These are phyloP conservation scores for Cordyceps cateniannulata DNA, from an alignment of 2,329 filamentous ascomycete genomes.

Conservation along the genomic window DNA sequence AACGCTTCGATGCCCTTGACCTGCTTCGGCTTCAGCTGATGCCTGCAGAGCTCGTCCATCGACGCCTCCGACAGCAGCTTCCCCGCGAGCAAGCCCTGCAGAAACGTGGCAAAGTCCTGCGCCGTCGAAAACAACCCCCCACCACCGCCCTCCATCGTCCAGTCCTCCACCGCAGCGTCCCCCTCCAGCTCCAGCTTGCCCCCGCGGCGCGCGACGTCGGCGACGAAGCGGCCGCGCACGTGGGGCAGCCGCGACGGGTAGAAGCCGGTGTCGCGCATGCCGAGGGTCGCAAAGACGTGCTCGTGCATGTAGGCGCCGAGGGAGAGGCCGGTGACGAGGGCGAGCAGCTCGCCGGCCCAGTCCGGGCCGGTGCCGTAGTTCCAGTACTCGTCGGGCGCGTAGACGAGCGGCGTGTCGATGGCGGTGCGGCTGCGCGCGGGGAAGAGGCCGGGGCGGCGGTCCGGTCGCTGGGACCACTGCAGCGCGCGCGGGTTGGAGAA, in stretches of 20 bases:
- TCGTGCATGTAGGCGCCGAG: constrained; percentile 32
- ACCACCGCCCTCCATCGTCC: constrained; percentile 35
- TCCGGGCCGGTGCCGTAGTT: constrained; percentile 40
- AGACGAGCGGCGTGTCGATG: constrained; percentile 36
- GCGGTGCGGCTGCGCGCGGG: constrained; percentile 29
- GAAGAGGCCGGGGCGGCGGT: constrained; percentile 24
- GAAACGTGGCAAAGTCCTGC: constrained; percentile 31
- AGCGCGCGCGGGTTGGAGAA: constrained; percentile 30
- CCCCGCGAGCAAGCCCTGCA: constrained; percentile 27
- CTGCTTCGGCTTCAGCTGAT: constrained; percentile 32
- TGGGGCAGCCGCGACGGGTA: constrained; percentile 24
- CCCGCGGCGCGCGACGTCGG: constrained; percentile 16
- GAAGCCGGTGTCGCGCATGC: constrained; percentile 32
- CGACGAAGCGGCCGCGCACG: constrained; percentile 18
- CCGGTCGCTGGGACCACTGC: constrained; percentile 32
- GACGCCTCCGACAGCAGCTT: constrained; percentile 25
- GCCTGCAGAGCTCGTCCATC: constrained; percentile 30
- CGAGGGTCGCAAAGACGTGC: constrained; percentile 31
- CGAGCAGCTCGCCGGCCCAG: constrained; percentile 40
- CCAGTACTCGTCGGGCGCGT: constrained; percentile 42
- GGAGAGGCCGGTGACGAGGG: constrained; percentile 29
- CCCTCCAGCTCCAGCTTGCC: constrained; percentile 15
- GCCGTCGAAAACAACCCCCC: constrained; percentile 37
- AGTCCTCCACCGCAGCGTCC: constrained; percentile 20
- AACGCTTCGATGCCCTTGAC: constrained; percentile 15